phyloP scores from a whole-genome alignment of 2,329 filamentous ascomycete genomes.

The Balansia obtecta region DNA sequence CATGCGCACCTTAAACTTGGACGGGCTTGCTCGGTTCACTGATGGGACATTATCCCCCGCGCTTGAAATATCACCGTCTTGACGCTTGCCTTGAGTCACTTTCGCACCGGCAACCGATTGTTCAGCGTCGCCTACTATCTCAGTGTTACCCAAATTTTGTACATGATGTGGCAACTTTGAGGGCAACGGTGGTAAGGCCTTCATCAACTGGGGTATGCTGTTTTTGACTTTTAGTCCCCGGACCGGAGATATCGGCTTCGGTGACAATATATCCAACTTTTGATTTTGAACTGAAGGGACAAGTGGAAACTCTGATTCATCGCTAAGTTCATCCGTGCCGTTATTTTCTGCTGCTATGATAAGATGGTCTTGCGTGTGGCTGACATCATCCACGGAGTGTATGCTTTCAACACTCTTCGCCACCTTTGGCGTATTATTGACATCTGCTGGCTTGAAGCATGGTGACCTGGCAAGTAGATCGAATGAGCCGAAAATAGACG shows the following conservation, averaged over 20 bases:
- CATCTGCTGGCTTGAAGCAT: slow-evolving; percentile 9
- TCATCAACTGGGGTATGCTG: slow-evolving; percentile 40
- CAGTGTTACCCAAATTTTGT: neutral
- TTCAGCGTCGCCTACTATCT: neutral
- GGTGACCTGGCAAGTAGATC: slow-evolving; percentile 15
- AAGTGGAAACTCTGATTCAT: slow-evolving; percentile 2
- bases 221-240: slow-evolving; percentile 33
- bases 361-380: slow-evolving; percentile 13
- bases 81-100: neutral
- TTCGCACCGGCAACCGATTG: neutral
- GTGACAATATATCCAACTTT: slow-evolving; percentile 26
- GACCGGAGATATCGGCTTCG: slow-evolving; percentile 35
- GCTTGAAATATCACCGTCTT: neutral
- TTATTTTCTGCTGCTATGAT: slow-evolving; percentile 15
- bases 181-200: slow-evolving; percentile 35
- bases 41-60: neutral
- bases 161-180: slow-evolving; percentile 10
- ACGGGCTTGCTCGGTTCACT: slow-evolving; percentile 7
- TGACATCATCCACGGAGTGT: neutral
- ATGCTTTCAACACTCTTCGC: slow-evolving; percentile 1
- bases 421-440: neutral
- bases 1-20: slow-evolving; percentile 18
- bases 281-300: slow-evolving; percentile 4
- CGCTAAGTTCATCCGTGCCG: slow-evolving; percentile 6
- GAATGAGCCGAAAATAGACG: slow-evolving; percentile 17